Conservation (phyloP, 371 early-diverging fungal species). For the Mortierella sp. region DNA sequence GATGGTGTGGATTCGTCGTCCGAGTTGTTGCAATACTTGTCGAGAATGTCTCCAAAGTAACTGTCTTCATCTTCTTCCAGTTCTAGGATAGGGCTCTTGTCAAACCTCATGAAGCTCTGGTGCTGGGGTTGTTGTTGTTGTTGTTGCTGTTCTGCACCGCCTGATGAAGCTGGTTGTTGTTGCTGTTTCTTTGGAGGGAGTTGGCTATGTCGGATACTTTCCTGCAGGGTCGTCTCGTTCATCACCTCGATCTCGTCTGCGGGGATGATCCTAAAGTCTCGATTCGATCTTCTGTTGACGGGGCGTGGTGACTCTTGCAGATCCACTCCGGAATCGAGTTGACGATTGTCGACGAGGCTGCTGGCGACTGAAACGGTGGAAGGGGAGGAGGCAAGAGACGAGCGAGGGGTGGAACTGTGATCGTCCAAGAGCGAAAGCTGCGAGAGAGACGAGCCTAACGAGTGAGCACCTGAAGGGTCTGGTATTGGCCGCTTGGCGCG, state of each 20-base stretch:
- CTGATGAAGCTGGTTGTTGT: conserved; percentile 4
- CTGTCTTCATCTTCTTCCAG: conserved; percentile 26
- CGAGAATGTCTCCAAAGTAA: conserved; percentile 38
- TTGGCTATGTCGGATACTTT: conserved; percentile 17
- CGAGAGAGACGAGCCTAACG: conserved; percentile 17
- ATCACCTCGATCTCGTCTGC: conserved; percentile 16
- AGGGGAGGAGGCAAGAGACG: conserved; percentile 12
- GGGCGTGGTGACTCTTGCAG: conserved; percentile 33
- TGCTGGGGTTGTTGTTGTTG: not conserved
- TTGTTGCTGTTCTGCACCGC: conserved; percentile 4
- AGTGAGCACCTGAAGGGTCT: conserved; percentile 9
- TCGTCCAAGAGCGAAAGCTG: conserved; percentile 22
- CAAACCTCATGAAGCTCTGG: not conserved
- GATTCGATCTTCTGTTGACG: conserved; percentile 25
- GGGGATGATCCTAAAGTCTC: conserved; percentile 30
- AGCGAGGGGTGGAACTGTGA: conserved; percentile 2
- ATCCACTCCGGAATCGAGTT: conserved; percentile 33
- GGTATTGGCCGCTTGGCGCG: conserved; percentile 28
- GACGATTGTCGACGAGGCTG: conserved; percentile 18
- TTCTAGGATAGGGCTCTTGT: not conserved
- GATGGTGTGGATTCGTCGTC: conserved; percentile 19
- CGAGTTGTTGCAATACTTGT: conserved; percentile 36
- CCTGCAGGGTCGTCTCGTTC: conserved; percentile 19
- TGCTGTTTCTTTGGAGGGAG: conserved; percentile 2
- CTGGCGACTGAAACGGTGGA: conserved; percentile 18